These are phyloP conservation scores for Solanum hybrid DNA, from an alignment of 305 asterid species.

Conservation along the genomic window DNA sequence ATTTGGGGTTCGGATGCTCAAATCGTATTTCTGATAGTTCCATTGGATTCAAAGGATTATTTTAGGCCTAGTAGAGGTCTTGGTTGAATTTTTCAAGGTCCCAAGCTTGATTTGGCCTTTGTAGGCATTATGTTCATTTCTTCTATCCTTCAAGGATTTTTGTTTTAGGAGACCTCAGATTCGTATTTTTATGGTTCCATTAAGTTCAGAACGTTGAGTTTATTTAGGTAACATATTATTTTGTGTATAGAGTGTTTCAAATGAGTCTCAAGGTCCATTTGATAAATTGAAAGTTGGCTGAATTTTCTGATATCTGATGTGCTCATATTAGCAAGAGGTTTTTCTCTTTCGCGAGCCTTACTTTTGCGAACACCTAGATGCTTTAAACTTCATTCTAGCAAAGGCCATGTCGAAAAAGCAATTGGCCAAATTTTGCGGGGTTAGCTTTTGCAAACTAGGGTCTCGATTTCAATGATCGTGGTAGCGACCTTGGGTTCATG, in stretches of 20 bases:
- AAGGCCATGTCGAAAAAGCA: neutral
- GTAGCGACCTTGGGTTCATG: rapidly evolving
- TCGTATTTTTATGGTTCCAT: neutral
- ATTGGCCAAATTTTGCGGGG: neutral
- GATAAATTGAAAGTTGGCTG: neutral
- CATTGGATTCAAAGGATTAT: neutral
- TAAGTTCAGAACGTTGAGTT: neutral
- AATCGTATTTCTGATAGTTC: too few relatives aligned
- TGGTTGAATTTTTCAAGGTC: neutral
- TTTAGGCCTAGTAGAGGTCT: neutral
- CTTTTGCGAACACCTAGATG: neutral
- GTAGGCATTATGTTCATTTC: too few relatives aligned
- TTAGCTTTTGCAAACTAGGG: neutral
- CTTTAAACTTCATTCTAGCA: neutral
- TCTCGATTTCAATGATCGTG: too few relatives aligned
- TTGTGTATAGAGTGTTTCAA: neutral
- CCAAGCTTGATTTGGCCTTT: neutral
- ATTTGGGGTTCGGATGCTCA: too few relatives aligned
- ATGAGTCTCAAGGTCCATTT: neutral
- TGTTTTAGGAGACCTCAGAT: neutral
- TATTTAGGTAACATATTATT: too few relatives aligned
- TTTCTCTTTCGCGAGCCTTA: neutral
- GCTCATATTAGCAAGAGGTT: too few relatives aligned
- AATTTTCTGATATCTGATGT: too few relatives aligned
- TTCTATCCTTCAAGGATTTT: neutral